A percentile compares a stretch with the other conserved stretches of the same genome.
These are phyloP conservation scores for Metschnikowia orientalis DNA, from an alignment of 805 yeast genomes.

Conservation along the genomic window DNA sequence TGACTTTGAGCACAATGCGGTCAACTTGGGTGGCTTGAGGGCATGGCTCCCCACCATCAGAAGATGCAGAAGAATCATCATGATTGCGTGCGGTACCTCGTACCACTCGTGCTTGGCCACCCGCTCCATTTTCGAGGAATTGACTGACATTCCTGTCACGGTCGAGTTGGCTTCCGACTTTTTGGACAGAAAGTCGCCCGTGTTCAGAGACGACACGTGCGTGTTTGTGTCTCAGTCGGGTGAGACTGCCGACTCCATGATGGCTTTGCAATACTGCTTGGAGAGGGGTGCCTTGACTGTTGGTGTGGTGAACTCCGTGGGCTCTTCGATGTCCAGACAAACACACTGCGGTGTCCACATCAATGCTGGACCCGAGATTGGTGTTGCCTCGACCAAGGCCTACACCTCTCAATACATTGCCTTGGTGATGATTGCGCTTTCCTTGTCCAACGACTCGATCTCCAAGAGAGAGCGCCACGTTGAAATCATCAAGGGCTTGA, in stretches of 20 bases:
- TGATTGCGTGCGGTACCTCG: slow-evolving; percentile 99
- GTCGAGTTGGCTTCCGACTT: slow-evolving; percentile 94
- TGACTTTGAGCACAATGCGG: slow-evolving; percentile 74
- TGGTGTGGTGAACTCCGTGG: slow-evolving; percentile 96
- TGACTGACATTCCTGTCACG: slow-evolving; percentile 89
- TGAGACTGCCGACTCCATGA: slow-evolving; percentile 96
- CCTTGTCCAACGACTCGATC: slow-evolving; percentile 87
- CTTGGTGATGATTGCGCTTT: slow-evolving; percentile 91
- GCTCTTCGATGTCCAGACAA: slow-evolving; percentile 92
- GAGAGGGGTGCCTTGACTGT: slow-evolving; percentile 97
- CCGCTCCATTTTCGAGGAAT: slow-evolving; percentile 91
- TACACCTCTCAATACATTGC: slow-evolving; percentile 98
- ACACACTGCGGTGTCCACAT: slow-evolving; percentile 99
- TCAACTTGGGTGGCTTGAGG: slow-evolving; percentile 87
- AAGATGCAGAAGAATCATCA: slow-evolving; percentile 89
- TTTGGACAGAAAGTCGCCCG: slow-evolving; percentile 92
- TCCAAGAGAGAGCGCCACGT: slow-evolving; percentile 71
- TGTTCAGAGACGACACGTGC: slow-evolving; percentile 96
- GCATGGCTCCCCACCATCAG: slow-evolving; percentile 82
- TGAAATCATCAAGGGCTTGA: slow-evolving; percentile 83
- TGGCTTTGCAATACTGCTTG: slow-evolving; percentile 90
- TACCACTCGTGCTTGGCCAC: slow-evolving; percentile 98
- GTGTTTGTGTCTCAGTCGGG: slow-evolving; percentile 98
- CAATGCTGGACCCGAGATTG: slow-evolving; percentile 99
- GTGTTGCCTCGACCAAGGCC: slow-evolving; percentile 98